Conservation (phyloP, 2,329 filamentous ascomycete genomes). For the Geosmithia flava region DNA sequence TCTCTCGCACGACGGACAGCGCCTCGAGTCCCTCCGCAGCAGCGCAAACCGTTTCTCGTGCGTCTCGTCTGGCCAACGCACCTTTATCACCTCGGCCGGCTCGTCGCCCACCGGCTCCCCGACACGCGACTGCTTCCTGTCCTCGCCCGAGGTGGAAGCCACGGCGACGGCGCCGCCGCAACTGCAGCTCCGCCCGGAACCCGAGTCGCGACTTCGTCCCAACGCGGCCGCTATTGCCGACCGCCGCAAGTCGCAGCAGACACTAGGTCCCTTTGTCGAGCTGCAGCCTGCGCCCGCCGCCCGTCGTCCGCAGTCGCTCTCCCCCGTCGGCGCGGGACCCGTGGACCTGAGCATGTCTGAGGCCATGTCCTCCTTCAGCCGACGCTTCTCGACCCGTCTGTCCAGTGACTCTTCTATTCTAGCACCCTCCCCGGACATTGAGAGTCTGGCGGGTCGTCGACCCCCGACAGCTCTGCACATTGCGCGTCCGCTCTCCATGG, state of each 20-base stretch:
- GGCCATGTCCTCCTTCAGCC: conserved; percentile 16
- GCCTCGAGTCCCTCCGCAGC: conserved; percentile 44
- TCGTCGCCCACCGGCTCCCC: conserved; percentile 48
- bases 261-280: conserved; percentile 29
- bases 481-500: conserved; percentile 39
- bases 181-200: conserved; percentile 7
- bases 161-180: conserved; percentile 7
- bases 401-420: background rate
- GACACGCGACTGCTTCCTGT: conserved; percentile 34
- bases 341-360: conserved; percentile 4
- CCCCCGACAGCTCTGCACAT: conserved; percentile 34
- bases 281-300: conserved; percentile 1
- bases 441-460: conserved; percentile 4
- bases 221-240: conserved; percentile 39
- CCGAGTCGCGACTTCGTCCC: conserved; percentile 30
- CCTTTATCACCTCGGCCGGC: conserved; percentile 43
- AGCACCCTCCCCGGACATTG: background rate
- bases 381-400: conserved; percentile 26
- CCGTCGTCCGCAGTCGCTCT: conserved; percentile 7
- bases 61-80: conserved; percentile 48
- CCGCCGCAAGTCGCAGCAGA: conserved; percentile 39
- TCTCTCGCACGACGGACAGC: conserved; percentile 44
- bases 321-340: conserved; percentile 4
- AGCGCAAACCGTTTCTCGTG: conserved; percentile 43
- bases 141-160: conserved; percentile 7